A percentile compares a stretch with the other conserved stretches of the same genome.
These are phyloP conservation scores for Gaultheria prostrata DNA, from an alignment of 148 eudicot genomes.

Conservation along the genomic window DNA sequence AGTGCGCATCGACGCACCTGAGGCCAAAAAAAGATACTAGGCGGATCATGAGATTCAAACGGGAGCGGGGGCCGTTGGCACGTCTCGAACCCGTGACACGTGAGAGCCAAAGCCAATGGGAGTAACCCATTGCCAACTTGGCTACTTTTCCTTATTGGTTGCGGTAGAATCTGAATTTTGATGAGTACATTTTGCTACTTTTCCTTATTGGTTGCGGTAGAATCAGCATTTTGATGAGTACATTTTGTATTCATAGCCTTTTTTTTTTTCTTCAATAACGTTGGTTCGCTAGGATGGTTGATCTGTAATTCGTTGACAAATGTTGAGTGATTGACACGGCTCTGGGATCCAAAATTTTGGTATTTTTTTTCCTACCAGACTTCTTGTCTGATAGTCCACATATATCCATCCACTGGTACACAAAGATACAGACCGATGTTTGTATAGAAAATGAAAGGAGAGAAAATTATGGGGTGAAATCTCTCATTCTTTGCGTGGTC, in stretches of 20 bases:
- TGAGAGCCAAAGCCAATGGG: too few species aligned
- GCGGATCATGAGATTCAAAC: too few species aligned
- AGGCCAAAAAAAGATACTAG: too few species aligned
- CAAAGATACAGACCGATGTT: neutral
- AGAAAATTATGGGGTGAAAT: neutral
- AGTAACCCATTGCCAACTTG: too few species aligned
- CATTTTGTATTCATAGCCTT: neutral
- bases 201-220: neutral
- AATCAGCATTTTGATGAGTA: neutral
- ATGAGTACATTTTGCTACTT: neutral
- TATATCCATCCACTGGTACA: neutral
- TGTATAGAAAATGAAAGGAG: neutral
- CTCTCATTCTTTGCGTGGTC: too few species aligned
- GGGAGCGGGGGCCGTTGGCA: too few species aligned
- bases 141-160: neutral
- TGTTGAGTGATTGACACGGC: conserved; percentile 25
- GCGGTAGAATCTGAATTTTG: neutral
- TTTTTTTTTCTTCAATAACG: neutral
- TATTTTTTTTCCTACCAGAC: too few species aligned
- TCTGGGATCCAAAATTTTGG: conserved; percentile 21
- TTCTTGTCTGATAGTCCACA: neutral
- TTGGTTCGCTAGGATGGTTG: conserved; percentile 12
- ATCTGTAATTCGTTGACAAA: conserved; percentile 23
- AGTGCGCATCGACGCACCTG: too few species aligned
- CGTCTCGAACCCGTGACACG: too few species aligned